These are phyloP conservation scores for Prinsepia uniflora DNA, from an alignment of 306 rosid genomes.

Conservation along the genomic window DNA sequence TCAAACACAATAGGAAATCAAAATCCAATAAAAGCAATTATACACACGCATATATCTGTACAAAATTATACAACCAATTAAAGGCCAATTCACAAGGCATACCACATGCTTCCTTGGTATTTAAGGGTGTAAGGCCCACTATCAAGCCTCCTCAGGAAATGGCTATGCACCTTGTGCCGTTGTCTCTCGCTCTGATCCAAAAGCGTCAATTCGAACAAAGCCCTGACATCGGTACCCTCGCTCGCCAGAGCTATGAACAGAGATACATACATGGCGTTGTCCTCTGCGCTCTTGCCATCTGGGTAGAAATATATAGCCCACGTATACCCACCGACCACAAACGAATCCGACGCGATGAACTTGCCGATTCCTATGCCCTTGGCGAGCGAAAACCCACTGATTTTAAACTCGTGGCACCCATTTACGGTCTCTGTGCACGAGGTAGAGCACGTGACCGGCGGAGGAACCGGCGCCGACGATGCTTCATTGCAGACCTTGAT, in stretches of 20 bases:
- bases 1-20: background rate
- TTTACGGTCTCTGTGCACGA: conserved; percentile 50
- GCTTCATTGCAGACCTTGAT: conserved; percentile 27
- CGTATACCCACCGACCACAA: conserved; percentile 50
- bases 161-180: conserved; percentile 61
- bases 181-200: conserved; percentile 55
- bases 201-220: conserved; percentile 52
- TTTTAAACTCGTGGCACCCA: conserved; percentile 49
- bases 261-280: conserved; percentile 48
- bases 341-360: conserved; percentile 52
- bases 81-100: conserved; percentile 4
- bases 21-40: background rate
- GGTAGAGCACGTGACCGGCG: conserved; percentile 34
- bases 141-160: conserved; percentile 49
- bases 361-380: conserved; percentile 60
- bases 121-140: conserved; percentile 61
- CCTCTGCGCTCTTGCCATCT: conserved; percentile 57
- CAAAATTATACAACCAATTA: background rate
- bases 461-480: conserved; percentile 9
- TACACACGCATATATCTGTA: background rate
- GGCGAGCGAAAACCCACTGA: conserved; percentile 47
- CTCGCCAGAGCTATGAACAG: conserved; percentile 57
- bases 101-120: conserved; percentile 71
- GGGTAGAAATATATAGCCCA: conserved; percentile 71
- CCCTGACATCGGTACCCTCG: conserved; percentile 59